A percentile compares a stretch with the other conserved stretches of the same genome.
These are phyloP conservation scores for Rhodomyrtus psidioides DNA, from an alignment of 441 rosid species.

Conservation along the genomic window DNA sequence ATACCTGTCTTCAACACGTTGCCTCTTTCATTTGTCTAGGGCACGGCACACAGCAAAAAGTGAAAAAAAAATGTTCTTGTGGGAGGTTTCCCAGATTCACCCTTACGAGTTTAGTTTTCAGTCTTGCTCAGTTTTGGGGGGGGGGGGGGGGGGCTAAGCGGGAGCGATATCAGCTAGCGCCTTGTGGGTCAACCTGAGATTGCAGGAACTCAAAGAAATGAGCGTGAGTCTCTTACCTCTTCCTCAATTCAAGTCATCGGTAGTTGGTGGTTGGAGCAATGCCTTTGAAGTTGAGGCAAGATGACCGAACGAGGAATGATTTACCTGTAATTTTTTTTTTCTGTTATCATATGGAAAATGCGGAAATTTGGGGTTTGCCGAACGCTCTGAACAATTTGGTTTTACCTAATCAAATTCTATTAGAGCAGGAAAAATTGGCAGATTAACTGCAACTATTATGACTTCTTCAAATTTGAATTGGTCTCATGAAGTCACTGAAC, in stretches of 20 bases:
- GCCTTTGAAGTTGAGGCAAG: neutral
- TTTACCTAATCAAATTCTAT: neutral
- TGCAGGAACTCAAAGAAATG: neutral
- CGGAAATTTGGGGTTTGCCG: neutral
- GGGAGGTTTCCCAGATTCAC: neutral
- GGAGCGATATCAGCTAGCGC: neutral
- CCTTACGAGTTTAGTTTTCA: neutral
- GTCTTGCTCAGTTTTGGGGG: neutral
- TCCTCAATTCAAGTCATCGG: neutral
- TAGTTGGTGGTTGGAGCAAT: neutral
- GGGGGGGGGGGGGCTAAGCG: neutral
- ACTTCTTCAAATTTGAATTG: neutral
- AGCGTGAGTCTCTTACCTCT: neutral
- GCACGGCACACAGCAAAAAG: neutral
- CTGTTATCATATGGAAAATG: neutral
- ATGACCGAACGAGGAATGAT: neutral
- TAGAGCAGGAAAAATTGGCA: neutral
- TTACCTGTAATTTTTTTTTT: neutral
- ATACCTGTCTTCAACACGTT: too few species aligned
- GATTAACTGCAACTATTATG: neutral
- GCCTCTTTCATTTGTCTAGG: too few species aligned
- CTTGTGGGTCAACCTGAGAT: neutral
- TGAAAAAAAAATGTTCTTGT: neutral
- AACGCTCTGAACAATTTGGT: neutral
- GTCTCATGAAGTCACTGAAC: neutral